Evolutionary conservation across 164 flowering plant species (phyloP).

Genomic region (Vitis rotundifolia): DNA sequence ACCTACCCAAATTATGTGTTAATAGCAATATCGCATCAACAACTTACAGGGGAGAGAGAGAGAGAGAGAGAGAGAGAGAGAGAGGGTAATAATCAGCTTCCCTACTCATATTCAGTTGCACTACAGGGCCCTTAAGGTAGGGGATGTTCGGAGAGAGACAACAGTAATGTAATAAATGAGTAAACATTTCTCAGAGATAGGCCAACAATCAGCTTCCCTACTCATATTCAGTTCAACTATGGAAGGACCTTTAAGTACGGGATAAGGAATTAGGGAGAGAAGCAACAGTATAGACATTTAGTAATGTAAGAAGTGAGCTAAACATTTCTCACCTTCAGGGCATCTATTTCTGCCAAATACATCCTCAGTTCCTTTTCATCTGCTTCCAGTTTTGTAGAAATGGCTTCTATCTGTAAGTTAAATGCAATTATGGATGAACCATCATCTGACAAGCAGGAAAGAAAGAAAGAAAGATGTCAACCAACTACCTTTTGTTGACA

Average conservation of each 20-base stretch:
- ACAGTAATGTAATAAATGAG: too few relatives aligned
- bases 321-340: conserved; percentile 55
- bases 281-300: too few relatives aligned
- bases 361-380: conserved; percentile 47
- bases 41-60: not conserved
- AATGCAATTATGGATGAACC: conserved; percentile 7
- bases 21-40: not conserved
- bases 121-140: not conserved
- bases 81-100: not conserved
- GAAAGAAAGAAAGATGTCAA: not conserved
- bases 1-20: not conserved
- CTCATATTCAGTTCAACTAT: too few relatives aligned
- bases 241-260: not conserved
- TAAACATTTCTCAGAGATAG: too few relatives aligned
- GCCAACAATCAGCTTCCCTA: too few relatives aligned
- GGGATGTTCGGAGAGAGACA: too few relatives aligned
- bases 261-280: not conserved
- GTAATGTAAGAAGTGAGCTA: not conserved
- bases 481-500: conserved; percentile 61
- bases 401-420: conserved; percentile 54
- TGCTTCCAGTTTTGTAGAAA: conserved; percentile 48
- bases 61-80: not conserved
- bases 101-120: not conserved
- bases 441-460: not conserved
- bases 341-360: conserved; percentile 53